Evolutionary conservation across 495 filamentous ascomycete genomes (phyloP).

Genomic region (Talaromyces trachyspermus): DNA sequence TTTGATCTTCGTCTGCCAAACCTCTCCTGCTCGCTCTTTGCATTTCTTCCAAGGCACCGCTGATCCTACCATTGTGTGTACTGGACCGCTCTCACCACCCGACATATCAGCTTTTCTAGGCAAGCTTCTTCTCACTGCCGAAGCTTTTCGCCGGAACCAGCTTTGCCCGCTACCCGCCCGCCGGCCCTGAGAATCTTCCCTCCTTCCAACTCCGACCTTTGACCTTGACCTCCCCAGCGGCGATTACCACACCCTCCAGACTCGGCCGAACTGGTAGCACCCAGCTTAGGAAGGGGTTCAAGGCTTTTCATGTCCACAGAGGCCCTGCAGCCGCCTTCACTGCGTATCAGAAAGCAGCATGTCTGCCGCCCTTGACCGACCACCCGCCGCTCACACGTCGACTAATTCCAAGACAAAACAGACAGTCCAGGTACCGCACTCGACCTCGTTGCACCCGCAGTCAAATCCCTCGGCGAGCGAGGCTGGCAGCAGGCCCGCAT

Average conservation of each 20-base stretch:
- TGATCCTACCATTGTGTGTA: no score
- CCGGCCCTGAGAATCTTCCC: conserved; percentile 17
- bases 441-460: not conserved
- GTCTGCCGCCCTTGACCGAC: conserved; percentile 6
- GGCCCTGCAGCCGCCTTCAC: not conserved
- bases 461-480: conserved; percentile 4
- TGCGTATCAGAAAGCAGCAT: conserved; percentile 6
- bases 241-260: not conserved
- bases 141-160: not conserved
- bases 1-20: no score
- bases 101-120: conserved; percentile 23
- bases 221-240: not conserved
- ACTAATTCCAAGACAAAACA: conserved; percentile 2
- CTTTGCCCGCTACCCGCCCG: conserved; percentile 7
- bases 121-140: conserved; percentile 2
- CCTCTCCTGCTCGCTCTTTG: no score
- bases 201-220: conserved; percentile 12
- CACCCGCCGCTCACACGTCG: not conserved
- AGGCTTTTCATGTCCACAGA: not conserved
- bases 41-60: no score
- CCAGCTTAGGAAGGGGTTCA: not conserved
- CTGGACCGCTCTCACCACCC: conserved; percentile 17
- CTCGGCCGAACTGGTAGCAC: no score
- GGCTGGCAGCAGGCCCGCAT: not conserved
- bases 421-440: not conserved